phyloP scores from a whole-genome alignment of 2,329 filamentous ascomycete species.

The Fusarium fracticaudum region DNA sequence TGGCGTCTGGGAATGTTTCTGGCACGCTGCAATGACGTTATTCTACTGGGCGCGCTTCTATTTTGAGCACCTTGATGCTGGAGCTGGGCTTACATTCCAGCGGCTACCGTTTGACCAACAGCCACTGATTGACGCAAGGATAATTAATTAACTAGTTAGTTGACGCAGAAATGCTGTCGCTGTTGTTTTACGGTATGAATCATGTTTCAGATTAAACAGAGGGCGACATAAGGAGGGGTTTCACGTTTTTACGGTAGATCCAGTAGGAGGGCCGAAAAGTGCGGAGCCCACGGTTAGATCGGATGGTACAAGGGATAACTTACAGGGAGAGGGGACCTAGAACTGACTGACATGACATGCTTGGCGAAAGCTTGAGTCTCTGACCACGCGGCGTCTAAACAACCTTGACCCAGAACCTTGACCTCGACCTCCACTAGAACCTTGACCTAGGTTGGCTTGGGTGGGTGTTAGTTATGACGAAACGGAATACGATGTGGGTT shows the following conservation, averaged over 20 bases:
- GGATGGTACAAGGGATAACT: conserved; percentile 5
- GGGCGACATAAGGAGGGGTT: not conserved
- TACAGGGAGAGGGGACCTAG: not conserved
- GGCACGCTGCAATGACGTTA: not conserved
- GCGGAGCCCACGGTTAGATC: conserved; percentile 19
- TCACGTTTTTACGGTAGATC: conserved; percentile 5
- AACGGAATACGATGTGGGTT: not conserved
- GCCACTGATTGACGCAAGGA: not conserved
- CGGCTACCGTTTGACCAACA: not conserved
- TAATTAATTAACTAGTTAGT: not conserved
- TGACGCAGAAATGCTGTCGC: not conserved
- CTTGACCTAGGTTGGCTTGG: not conserved
- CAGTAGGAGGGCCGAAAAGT: not conserved
- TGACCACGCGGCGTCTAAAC: conserved; percentile 4
- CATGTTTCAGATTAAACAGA: conserved; percentile 6
- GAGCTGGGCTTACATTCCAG: not conserved
- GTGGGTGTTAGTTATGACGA: conserved; percentile 7
- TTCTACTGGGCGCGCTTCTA: not conserved
- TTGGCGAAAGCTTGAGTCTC: conserved; percentile 29
- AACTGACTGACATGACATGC: not conserved
- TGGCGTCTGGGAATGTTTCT: not conserved
- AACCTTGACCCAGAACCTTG: not conserved
- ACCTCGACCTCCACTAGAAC: not conserved
- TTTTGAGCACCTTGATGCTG: not conserved
- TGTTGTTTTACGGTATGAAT: conserved; percentile 1